These are phyloP conservation scores for Chondrus crispus DNA, from an alignment of 23 red algal genomes.

Conservation along the genomic window DNA sequence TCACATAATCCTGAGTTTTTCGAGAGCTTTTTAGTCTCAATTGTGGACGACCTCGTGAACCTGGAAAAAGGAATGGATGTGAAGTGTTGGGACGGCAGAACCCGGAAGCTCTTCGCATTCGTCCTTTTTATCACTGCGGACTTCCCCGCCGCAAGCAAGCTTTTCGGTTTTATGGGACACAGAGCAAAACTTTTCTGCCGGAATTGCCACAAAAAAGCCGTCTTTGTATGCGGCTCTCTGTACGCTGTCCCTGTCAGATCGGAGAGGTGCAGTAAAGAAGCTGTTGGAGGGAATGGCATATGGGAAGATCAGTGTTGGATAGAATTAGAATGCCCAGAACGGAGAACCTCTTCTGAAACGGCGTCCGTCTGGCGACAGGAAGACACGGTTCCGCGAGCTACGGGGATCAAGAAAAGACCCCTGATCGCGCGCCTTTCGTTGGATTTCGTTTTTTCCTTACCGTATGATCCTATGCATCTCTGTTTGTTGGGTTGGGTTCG, in stretches of 20 bases:
- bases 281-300: too few relatives aligned
- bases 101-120: neutral
- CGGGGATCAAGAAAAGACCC: neutral
- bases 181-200: neutral
- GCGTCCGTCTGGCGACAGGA: neutral
- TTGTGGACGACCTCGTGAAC: neutral
- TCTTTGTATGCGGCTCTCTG: neutral
- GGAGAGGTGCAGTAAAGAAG: too few relatives aligned
- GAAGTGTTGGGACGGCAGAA: neutral
- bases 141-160: neutral
- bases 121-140: neutral
- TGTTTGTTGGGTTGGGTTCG: neutral
- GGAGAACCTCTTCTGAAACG: neutral
- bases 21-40: neutral
- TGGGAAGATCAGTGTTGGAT: neutral
- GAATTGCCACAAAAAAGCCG: neutral
- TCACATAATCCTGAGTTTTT: neutral
- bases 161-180: neutral
- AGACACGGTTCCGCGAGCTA: neutral
- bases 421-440: neutral
- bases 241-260: too few relatives aligned
- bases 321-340: neutral
- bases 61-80: neutral
- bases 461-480: slow-evolving; percentile 11
- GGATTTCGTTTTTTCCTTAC: neutral